These are phyloP conservation scores for Aquanectria penicillioides DNA, from an alignment of 2,329 filamentous ascomycete genomes.

Conservation along the genomic window DNA sequence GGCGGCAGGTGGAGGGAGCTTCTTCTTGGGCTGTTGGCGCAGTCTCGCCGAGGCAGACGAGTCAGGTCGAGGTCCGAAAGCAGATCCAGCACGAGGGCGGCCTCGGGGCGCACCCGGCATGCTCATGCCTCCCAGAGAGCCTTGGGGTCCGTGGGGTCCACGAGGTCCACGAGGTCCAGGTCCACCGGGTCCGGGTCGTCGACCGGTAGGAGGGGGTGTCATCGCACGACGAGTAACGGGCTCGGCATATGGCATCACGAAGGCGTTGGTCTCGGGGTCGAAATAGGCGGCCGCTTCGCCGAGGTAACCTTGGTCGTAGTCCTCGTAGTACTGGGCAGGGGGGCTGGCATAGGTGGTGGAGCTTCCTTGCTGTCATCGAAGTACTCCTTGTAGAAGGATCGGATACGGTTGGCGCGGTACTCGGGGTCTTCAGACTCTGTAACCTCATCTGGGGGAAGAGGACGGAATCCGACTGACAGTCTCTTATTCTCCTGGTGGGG, in stretches of 20 bases:
- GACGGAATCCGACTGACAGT: slow-evolving; percentile 79
- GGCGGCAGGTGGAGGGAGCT: slow-evolving; percentile 74
- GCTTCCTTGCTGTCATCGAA: slow-evolving; percentile 82
- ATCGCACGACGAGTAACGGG: slow-evolving; percentile 90
- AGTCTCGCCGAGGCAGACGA: slow-evolving; percentile 69
- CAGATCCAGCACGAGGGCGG: slow-evolving; percentile 64
- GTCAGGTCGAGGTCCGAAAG: slow-evolving; percentile 66
- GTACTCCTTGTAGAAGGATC: slow-evolving; percentile 99
- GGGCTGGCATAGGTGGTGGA: slow-evolving; percentile 54
- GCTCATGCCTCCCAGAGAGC: slow-evolving; percentile 61
- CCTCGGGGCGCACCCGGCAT: slow-evolving; percentile 60
- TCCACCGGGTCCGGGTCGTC: slow-evolving; percentile 48
- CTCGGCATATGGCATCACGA: slow-evolving; percentile 85
- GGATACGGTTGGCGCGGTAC: slow-evolving; percentile 92
- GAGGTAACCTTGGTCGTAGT: slow-evolving; percentile 77
- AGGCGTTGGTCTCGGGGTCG: slow-evolving; percentile 74
- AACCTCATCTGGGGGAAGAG: slow-evolving; percentile 86
- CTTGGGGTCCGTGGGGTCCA: slow-evolving; percentile 52
- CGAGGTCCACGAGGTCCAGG: slow-evolving; percentile 38
- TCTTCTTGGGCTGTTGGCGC: slow-evolving; percentile 55
- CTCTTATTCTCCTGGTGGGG: slow-evolving; percentile 66
- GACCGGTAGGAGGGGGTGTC: slow-evolving; percentile 83
- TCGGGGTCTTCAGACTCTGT: slow-evolving; percentile 87
- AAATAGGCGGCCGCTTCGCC: slow-evolving; percentile 73
- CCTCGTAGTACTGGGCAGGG: slow-evolving; percentile 71